phyloP scores from a whole-genome alignment of 768 basidiomycete genomes.

The Dendrothele bispora region DNA sequence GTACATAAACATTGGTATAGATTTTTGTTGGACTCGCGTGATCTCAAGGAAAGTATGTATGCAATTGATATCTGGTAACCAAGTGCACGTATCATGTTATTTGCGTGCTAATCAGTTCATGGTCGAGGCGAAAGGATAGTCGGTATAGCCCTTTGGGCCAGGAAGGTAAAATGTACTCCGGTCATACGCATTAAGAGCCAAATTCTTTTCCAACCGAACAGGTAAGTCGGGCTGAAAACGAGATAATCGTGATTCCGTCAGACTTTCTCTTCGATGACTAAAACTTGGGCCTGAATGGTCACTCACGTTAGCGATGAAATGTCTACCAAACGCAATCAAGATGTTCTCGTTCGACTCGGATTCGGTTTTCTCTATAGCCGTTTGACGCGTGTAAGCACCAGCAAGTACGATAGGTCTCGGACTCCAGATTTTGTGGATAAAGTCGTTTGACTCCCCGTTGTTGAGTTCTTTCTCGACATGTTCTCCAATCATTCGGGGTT shows the following conservation, averaged over 20 bases:
- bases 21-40: no score
- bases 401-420: constrained; percentile 30
- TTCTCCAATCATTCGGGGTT: constrained; percentile 27
- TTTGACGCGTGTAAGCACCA: constrained; percentile 32
- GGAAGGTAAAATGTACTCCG: constrained; percentile 26
- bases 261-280: neutral
- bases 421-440: constrained; percentile 37
- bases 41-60: no score
- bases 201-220: constrained; percentile 22
- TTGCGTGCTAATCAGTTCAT: no score
- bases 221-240: constrained; percentile 31
- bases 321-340: constrained; percentile 36
- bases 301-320: constrained; percentile 38
- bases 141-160: constrained; percentile 27
- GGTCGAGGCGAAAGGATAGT: constrained; percentile 30
- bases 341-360: constrained; percentile 26
- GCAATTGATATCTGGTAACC: no score
- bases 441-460: constrained; percentile 27
- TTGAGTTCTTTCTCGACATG: neutral
- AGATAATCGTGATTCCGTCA: neutral
- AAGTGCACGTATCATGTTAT: no score
- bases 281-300: neutral
- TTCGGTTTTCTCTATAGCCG: constrained; percentile 29
- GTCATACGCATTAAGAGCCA: constrained; percentile 23
- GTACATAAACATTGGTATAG: no score